Conservation (phyloP, 129 eudicot species). For the Erigeron canadensis region DNA sequence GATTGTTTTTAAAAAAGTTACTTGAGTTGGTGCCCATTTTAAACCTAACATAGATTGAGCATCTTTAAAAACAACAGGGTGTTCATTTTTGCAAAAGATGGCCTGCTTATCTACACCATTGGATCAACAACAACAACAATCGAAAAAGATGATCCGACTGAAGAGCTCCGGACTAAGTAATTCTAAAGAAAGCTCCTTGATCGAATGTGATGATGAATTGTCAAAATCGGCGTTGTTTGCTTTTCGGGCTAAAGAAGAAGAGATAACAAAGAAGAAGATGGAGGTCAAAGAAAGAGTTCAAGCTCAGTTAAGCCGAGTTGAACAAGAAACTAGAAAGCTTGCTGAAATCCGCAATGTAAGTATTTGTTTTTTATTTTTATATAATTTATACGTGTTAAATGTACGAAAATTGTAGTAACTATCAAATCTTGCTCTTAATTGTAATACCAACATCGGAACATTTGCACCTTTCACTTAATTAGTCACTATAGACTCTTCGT, state of each 20-base stretch:
- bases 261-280: constrained; percentile 75
- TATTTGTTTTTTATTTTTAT: neutral
- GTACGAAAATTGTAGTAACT: neutral
- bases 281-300: constrained; percentile 69
- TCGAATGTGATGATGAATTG: constrained; percentile 66
- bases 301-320: constrained; percentile 76
- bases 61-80: constrained; percentile 33
- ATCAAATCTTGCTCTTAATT: too few relatives aligned
- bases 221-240: constrained; percentile 60
- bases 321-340: constrained; percentile 71
- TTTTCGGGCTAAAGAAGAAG: constrained; percentile 86
- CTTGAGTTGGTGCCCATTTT: neutral
- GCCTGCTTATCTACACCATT: constrained; percentile 30
- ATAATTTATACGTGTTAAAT: neutral
- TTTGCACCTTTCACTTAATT: too few relatives aligned
- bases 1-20: constrained; percentile 20
- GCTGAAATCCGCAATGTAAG: constrained; percentile 71
- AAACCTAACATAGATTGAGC: constrained; percentile 33
- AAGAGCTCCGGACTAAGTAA: constrained; percentile 46
- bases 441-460: too few relatives aligned
- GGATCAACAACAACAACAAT: constrained; percentile 48
- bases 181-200: constrained; percentile 41
- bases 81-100: constrained; percentile 23
- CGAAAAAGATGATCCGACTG: constrained; percentile 35
- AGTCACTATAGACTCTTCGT: too few relatives aligned